A percentile compares a stretch with the other conserved stretches of the same genome.
These are phyloP conservation scores for Termitomyces titanicus DNA, from an alignment of 768 basidiomycete species.

Conservation along the genomic window DNA sequence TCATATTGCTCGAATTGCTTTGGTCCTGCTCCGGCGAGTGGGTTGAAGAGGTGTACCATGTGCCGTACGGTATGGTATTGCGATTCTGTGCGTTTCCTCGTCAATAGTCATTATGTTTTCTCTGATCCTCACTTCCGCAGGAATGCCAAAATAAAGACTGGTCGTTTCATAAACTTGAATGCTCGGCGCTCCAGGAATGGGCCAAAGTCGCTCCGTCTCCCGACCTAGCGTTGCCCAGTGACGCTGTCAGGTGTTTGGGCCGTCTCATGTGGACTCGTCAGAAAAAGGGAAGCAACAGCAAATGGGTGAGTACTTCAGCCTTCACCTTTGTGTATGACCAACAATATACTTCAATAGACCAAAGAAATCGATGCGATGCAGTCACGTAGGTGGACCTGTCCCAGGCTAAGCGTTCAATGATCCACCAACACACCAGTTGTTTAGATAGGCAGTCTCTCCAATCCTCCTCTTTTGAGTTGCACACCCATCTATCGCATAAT, in stretches of 20 bases:
- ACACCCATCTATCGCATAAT: slow-evolving; percentile 71
- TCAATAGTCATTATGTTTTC: not conserved
- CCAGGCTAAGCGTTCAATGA: not conserved
- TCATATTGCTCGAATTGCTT: slow-evolving; percentile 71
- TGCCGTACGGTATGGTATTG: slow-evolving; percentile 80
- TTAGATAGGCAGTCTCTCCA: slow-evolving; percentile 57
- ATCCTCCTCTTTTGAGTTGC: slow-evolving; percentile 46
- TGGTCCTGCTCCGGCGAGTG: slow-evolving; percentile 27
- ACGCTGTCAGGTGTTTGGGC: slow-evolving; percentile 77
- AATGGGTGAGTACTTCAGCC: slow-evolving; percentile 49
- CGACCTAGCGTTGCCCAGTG: slow-evolving; percentile 56
- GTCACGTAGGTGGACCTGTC: slow-evolving; percentile 47
- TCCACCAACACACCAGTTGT: not conserved
- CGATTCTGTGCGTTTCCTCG: slow-evolving; percentile 47
- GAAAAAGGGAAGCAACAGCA: slow-evolving; percentile 47
- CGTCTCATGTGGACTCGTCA: slow-evolving; percentile 67
- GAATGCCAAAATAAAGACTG: slow-evolving; percentile 73
- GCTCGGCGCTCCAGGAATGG: slow-evolving; percentile 63
- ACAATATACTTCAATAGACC: slow-evolving; percentile 34
- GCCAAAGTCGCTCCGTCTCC: slow-evolving; percentile 43
- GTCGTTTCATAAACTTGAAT: slow-evolving; percentile 76
- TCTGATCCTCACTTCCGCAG: slow-evolving; percentile 27
- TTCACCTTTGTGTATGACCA: not conserved
- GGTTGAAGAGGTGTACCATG: slow-evolving; percentile 66
- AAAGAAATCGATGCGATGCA: slow-evolving; percentile 67